phyloP scores from a whole-genome alignment of 2,329 filamentous ascomycete species.

The Penicillium sp. region DNA sequence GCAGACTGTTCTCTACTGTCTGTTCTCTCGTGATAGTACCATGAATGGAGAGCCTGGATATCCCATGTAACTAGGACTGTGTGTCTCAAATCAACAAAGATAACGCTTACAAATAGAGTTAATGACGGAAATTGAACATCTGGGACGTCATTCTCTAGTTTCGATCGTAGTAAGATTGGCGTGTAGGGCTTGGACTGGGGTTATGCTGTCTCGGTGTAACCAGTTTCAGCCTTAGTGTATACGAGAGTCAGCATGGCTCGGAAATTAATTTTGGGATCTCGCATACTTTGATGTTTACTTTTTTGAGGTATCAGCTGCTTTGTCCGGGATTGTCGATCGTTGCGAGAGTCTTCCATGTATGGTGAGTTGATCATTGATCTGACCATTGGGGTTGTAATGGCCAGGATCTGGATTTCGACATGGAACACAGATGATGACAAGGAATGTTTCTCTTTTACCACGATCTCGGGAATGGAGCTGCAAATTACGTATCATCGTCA shows the following conservation, averaged over 20 bases:
- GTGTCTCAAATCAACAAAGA: slow-evolving; percentile 1
- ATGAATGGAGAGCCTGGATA: background rate
- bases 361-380: background rate
- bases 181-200: background rate
- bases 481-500: background rate
- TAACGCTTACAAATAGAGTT: background rate
- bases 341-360: background rate
- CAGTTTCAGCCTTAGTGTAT: background rate
- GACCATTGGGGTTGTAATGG: background rate
- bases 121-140: background rate
- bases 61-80: background rate
- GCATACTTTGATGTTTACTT: background rate
- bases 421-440: background rate
- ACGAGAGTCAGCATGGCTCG: background rate
- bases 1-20: background rate
- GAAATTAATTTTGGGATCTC: background rate
- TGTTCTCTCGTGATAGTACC: background rate
- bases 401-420: background rate
- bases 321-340: background rate
- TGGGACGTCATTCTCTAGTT: background rate
- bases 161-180: background rate
- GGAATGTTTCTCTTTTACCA: background rate
- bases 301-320: background rate
- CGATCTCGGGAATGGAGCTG: background rate
- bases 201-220: background rate